Evolutionary conservation across 2,329 filamentous ascomycete species (phyloP), one percentile per base, ranked within the genome.

Genomic region (Cadophora luteo-olivacea): DNA sequence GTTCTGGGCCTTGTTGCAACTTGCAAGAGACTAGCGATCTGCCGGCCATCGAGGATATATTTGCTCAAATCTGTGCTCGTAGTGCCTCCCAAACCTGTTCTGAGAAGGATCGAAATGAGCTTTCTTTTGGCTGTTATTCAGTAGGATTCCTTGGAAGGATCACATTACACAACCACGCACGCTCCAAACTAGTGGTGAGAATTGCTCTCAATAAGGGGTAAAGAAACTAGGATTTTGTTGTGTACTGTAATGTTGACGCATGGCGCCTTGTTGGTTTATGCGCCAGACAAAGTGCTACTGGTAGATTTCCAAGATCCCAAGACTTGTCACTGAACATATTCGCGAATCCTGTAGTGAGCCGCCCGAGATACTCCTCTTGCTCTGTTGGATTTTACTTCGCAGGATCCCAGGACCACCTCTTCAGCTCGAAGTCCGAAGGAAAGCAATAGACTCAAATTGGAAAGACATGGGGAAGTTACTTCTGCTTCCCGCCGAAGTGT

Each of bases 401-500:
- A 29, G 29, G 29, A 29, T 29, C 5, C 29, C 29, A 29, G 29
- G 29, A 5, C 29, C 5, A 29, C 29, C 29, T 29, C 29, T 29
- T 48, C 41, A 48, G 41, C 41, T 48, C 16, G 14, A 48, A 11
- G 16, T 48, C 16, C 14, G 33, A 16, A 48, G 5, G 5, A 48
- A 6, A 48, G 41, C 14, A 48, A 6, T 48, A 19, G 11, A 16
- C 8, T 36, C 4, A 22, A 58, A 32, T 3, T 9, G 12, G 12
- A 19, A 8, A 60, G 22, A 41, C 0, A 60, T 60, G 57, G 57
- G 57, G 11, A 60, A 45, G 24, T 25, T 55, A 16, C 19, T 38
- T 12, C 52, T 52, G 22, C 62, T 55, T 55, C 51, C 49, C 12
- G 49, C 62, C 38, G 49, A 25, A 11, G 57, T 60, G 12, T 41